phyloP scores from a whole-genome alignment of 2,329 filamentous ascomycete genomes.

The Emergomyces orientalis region DNA sequence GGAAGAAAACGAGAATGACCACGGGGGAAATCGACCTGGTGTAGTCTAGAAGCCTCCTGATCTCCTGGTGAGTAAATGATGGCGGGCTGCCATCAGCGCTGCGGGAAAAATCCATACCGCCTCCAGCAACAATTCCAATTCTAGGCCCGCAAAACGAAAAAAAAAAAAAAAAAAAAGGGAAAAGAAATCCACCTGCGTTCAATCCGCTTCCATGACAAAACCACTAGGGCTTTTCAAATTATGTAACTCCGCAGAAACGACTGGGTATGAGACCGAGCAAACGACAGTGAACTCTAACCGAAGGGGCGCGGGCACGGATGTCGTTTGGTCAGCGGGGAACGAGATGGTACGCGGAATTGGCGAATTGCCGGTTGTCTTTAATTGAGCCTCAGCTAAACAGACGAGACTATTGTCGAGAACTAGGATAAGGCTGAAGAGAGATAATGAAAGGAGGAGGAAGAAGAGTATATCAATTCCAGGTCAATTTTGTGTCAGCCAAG shows the following conservation, averaged over 20 bases:
- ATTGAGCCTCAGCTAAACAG: not conserved
- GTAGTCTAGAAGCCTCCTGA: conserved; percentile 37
- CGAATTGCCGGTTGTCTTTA: not conserved
- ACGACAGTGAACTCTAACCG: not conserved
- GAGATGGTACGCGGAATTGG: not conserved
- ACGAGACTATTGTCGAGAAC: not conserved
- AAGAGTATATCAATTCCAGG: not conserved
- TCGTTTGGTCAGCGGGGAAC: not conserved
- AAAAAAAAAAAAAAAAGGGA: not conserved
- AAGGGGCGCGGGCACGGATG: not conserved
- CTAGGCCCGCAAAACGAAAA: not conserved
- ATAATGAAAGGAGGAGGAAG: not conserved
- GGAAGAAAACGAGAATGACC: conserved; percentile 54
- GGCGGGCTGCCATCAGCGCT: conserved; percentile 10
- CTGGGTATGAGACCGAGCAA: not conserved
- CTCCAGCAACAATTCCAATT: conserved; percentile 15
- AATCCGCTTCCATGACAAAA: conserved; percentile 13
- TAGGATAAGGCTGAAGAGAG: not conserved
- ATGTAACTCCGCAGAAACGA: not conserved
- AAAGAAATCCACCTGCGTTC: conserved; percentile 6
- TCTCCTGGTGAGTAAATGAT: conserved; percentile 28
- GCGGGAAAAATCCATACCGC: conserved; percentile 11
- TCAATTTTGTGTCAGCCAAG: not conserved
- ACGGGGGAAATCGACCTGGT: conserved; percentile 55
- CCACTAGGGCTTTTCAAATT: not conserved